phyloP scores from a whole-genome alignment of 2,329 filamentous ascomycete species.

The Coniochaeta pulveracea region DNA sequence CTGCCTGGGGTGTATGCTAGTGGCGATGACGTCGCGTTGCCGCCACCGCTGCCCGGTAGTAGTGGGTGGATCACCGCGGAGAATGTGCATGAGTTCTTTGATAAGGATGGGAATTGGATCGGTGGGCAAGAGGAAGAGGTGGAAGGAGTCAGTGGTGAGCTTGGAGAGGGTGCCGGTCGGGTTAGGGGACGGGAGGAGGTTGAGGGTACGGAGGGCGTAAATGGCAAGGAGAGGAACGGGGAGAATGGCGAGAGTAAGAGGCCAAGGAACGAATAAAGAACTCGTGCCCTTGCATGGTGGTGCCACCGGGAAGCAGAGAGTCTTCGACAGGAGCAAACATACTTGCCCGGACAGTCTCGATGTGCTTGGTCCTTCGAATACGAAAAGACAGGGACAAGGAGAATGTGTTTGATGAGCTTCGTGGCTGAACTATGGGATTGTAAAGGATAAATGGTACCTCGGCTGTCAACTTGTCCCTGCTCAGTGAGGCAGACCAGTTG shows the following conservation, averaged over 20 bases:
- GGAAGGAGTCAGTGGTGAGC: slow-evolving; percentile 31
- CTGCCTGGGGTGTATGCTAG: slow-evolving; percentile 38
- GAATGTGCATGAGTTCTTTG: slow-evolving; percentile 77
- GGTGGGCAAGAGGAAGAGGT: slow-evolving; percentile 26
- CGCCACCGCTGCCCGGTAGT: slow-evolving; percentile 61
- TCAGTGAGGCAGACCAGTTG: too few relatives aligned
- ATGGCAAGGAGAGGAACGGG: slow-evolving; percentile 20
- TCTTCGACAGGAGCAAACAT: too few relatives aligned
- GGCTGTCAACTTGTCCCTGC: too few relatives aligned
- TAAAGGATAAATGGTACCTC: too few relatives aligned
- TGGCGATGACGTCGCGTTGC: slow-evolving; percentile 32
- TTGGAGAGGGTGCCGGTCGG: slow-evolving; percentile 55
- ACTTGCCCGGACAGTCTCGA: too few relatives aligned
- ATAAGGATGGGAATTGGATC: slow-evolving; percentile 71
- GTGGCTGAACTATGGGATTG: too few relatives aligned
- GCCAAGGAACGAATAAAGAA: slow-evolving; percentile 28
- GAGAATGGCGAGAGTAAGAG: slow-evolving; percentile 35
- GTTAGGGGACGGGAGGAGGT: slow-evolving; percentile 42
- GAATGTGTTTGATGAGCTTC: too few relatives aligned
- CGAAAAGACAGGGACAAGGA: too few relatives aligned
- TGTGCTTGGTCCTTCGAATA: too few relatives aligned
- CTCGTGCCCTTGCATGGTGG: too few relatives aligned
- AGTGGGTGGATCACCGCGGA: slow-evolving; percentile 85
- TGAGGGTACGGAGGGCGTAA: slow-evolving; percentile 28
- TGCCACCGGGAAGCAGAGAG: too few relatives aligned